Base-by-base conservation (phyloP, 495 filamentous ascomycete genomes). In the Aspergillus asperescens region DNA sequence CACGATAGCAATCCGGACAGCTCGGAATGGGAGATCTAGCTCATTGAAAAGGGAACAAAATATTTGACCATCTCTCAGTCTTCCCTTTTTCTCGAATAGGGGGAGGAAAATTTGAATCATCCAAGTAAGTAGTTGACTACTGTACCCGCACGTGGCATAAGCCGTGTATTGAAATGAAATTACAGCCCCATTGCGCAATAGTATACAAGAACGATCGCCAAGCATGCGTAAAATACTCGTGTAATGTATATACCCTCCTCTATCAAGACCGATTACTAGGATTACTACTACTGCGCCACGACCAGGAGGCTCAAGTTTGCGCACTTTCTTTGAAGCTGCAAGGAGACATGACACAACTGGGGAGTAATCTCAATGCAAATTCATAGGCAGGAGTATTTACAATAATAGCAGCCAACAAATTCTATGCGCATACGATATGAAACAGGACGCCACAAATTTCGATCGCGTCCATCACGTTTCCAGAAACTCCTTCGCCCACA, bases 351-450 rank as follows among this genome's bases (percentile, higher is more conserved):
- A 37, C 8, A 10, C 19, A 48, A 37, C 13, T 22, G 19, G 38
- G 23, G 5, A 9, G 7, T 9, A 9, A 12, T 29, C 10, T 24
- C 9, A 24, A 24, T 24, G 32, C 6, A 39, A 49, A 18, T 15
- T 16, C 13, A 32, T 6, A 32, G 29, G 18, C 18, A 2, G n/a
- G 44, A 24, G 27, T 47, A 47, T 47, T 47, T 47, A 47, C 44
- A 47, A 27, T 13, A 38, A 18, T 13, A 6, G 43, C 46, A 45
- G 56, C 46, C 50, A 54, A 59, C 48, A 44, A 34, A 52, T 41
- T 59, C 57, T 59, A 59, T 59, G 45, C 52, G 43, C 57, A 49
- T 59, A 52, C 52, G 48, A 52, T 32, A 53, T 50, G 20, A 51
- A 50, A 41, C 35, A 47, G 40, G 20, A 38, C 25, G 43, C 45